Conservation (phyloP, 31 red algal genomes). For the Odonthalia washingtoniensis region DNA sequence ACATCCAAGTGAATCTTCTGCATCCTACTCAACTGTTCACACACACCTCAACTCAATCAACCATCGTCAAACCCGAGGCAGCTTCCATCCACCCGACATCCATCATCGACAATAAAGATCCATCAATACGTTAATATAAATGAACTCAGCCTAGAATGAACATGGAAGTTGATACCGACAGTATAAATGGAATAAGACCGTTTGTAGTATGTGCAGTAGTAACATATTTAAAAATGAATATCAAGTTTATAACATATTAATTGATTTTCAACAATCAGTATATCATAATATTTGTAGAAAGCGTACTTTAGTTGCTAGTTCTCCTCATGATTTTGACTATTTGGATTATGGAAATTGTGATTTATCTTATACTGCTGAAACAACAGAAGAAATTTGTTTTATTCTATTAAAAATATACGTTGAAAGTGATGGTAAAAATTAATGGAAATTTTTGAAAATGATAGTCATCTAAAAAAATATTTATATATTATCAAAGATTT, state of each 20-base stretch:
- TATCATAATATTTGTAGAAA: conserved; percentile 98
- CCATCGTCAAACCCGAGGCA: too few species aligned
- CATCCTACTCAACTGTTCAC: too few species aligned
- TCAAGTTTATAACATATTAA: conserved; percentile 89
- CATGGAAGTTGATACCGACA: too few species aligned
- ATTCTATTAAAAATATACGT: conserved; percentile 63
- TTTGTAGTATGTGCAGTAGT: conserved; percentile 94
- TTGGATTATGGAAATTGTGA: conserved; percentile 70
- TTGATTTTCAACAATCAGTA: conserved; percentile 97
- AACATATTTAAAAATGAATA: conserved; percentile 75
- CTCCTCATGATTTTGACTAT: conserved; percentile 95
- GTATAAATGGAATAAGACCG: too few species aligned
- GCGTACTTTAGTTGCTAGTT: conserved; percentile 96
- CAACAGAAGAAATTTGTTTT: conserved; percentile 73
- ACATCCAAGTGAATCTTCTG: too few species aligned
- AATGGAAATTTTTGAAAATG: conserved; percentile 85
- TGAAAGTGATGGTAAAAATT: conserved; percentile 71
- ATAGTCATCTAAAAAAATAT: conserved; percentile 92
- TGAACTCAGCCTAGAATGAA: too few species aligned
- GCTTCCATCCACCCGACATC: too few species aligned
- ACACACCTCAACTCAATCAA: too few species aligned
- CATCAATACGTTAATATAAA: too few species aligned
- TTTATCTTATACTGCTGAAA: conserved; percentile 87
- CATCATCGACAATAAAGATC: too few species aligned
- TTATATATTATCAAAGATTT: conserved; percentile 78